phyloP scores from a whole-genome alignment of 2,329 filamentous ascomycete genomes.

The Hypocreales sp. region DNA sequence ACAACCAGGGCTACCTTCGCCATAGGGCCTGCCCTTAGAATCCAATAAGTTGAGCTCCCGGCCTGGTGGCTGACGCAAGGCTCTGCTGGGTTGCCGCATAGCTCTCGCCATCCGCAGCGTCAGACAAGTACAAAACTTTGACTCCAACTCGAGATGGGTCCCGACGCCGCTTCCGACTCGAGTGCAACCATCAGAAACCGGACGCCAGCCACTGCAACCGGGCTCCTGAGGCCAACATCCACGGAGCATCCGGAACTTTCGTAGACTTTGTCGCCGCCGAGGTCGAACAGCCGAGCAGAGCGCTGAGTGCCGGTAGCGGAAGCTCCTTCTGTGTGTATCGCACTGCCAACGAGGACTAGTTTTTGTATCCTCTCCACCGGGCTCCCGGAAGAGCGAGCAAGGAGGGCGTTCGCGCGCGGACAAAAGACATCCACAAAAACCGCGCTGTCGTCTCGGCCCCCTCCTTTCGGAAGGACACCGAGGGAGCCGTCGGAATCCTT shows the following conservation, averaged over 20 bases:
- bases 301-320: background rate
- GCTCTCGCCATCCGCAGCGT: slow-evolving; percentile 8
- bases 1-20: slow-evolving; percentile 30
- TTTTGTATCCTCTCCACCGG: slow-evolving; percentile 74
- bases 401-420: slow-evolving; percentile 60
- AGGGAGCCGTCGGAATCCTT: slow-evolving; percentile 25
- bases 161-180: slow-evolving; percentile 24
- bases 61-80: slow-evolving; percentile 3
- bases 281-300: background rate
- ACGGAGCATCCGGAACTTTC: background rate
- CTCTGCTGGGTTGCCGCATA: background rate
- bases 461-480: slow-evolving; percentile 23
- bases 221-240: no score
- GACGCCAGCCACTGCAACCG: background rate
- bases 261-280: slow-evolving; percentile 1
- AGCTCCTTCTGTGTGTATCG: slow-evolving; percentile 61
- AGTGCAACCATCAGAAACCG: background rate
- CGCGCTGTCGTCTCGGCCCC: slow-evolving; percentile 45
- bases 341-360: slow-evolving; percentile 82
- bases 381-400: slow-evolving; percentile 17
- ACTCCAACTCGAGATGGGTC: slow-evolving; percentile 89
- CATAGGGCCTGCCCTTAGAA: slow-evolving; percentile 20
- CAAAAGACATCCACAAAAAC: slow-evolving; percentile 97
- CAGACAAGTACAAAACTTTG: slow-evolving; percentile 88
- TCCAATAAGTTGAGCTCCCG: slow-evolving; percentile 4